These are phyloP conservation scores for Colletotrichum cordylinicola DNA, from an alignment of 2,329 filamentous ascomycete species.

Conservation along the genomic window DNA sequence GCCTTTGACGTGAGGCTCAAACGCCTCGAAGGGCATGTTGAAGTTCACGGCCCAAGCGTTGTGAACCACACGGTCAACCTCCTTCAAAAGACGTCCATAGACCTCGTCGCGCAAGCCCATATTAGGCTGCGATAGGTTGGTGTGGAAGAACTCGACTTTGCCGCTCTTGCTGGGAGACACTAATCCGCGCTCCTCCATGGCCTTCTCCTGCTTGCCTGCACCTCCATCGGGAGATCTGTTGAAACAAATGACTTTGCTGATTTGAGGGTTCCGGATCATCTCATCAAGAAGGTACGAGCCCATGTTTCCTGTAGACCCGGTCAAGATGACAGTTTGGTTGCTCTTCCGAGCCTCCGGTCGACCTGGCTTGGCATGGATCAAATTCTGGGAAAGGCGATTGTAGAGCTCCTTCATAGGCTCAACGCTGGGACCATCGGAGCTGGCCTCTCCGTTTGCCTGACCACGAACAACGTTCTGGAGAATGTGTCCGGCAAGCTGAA, in stretches of 20 bases:
- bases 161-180: neutral
- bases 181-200: slow-evolving; percentile 10
- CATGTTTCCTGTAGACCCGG: slow-evolving; percentile 14
- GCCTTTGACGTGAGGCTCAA: slow-evolving; percentile 54
- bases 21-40: slow-evolving; percentile 53
- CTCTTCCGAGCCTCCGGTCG: slow-evolving; percentile 35
- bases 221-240: slow-evolving; percentile 11
- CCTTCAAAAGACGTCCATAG: slow-evolving; percentile 31
- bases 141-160: slow-evolving; percentile 41
- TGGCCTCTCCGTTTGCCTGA: neutral
- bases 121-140: neutral
- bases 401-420: slow-evolving; percentile 35
- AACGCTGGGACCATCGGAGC: neutral
- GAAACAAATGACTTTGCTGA: slow-evolving; percentile 7
- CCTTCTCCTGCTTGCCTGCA: slow-evolving; percentile 8
- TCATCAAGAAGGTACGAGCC: slow-evolving; percentile 15
- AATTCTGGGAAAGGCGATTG: slow-evolving; percentile 36
- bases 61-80: slow-evolving; percentile 54
- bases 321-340: slow-evolving; percentile 27
- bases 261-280: slow-evolving; percentile 22
- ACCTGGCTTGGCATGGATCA: slow-evolving; percentile 26
- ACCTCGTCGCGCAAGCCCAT: slow-evolving; percentile 1
- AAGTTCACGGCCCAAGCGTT: slow-evolving; percentile 59
- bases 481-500: slow-evolving; percentile 36
- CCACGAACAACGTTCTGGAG: neutral